These are phyloP conservation scores for Wickerhamiella allomyrinae DNA, from an alignment of 805 yeast species.

Conservation along the genomic window DNA sequence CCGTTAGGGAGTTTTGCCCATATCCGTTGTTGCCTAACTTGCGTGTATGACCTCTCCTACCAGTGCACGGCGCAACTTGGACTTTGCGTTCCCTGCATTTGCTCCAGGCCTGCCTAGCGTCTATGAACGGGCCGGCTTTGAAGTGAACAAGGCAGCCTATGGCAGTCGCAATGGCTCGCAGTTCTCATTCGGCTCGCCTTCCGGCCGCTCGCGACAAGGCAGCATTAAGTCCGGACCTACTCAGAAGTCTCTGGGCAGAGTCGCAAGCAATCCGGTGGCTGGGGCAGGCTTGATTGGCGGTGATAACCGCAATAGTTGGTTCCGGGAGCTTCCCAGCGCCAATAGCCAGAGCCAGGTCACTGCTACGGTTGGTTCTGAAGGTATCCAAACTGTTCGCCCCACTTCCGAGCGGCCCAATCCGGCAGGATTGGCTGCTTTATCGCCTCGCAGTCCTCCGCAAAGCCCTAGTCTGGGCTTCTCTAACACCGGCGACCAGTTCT, in stretches of 20 bases:
- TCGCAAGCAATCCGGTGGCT: no score
- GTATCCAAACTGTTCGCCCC: background rate
- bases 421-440: background rate
- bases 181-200: constrained; percentile 1
- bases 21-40: no score
- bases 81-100: constrained; percentile 29
- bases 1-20: no score
- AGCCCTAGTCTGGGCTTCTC: no score
- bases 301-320: no score
- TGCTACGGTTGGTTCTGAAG: background rate
- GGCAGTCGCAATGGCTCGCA: constrained; percentile 9
- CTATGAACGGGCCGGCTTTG: constrained; percentile 32
- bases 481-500: no score
- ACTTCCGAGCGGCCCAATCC: background rate
- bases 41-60: background rate
- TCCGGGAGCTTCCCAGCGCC: no score
- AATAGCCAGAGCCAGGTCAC: no score
- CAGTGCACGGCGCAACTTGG: constrained; percentile 17
- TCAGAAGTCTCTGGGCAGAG: no score
- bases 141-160: constrained; percentile 16
- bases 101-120: constrained; percentile 24
- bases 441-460: background rate
- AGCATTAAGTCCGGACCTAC: no score
- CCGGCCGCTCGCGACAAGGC: background rate
- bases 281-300: no score